Conservation (phyloP, 352 stramenopile species). For the Pythium plurisporium region DNA sequence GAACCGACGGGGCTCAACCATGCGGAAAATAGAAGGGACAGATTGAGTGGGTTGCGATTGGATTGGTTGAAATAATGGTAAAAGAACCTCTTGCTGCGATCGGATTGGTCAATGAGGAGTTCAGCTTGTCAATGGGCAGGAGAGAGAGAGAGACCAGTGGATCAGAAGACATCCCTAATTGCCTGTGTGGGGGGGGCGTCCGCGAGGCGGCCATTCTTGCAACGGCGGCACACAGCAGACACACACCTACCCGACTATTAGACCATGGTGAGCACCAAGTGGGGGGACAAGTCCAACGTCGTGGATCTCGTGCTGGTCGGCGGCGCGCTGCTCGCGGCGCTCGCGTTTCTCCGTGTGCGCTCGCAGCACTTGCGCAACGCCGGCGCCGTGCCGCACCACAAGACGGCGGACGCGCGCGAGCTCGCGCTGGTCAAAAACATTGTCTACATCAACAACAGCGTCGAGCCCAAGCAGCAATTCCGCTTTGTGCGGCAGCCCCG, state of each 20-base stretch:
- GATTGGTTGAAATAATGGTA: constrained; percentile 8
- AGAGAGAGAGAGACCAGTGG: background rate
- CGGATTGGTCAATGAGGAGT: constrained; percentile 21
- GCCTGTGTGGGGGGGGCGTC: background rate
- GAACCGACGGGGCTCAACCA: no score
- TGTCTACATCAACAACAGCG: constrained; percentile 79
- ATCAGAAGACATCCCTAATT: no score
- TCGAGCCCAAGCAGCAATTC: constrained; percentile 39
- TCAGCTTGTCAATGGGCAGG: constrained; percentile 5
- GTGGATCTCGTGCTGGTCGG: constrained; percentile 47
- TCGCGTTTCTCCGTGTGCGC: constrained; percentile 39
- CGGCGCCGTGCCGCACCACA: constrained; percentile 36
- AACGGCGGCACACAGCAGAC: constrained; percentile 3
- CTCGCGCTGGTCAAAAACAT: constrained; percentile 81
- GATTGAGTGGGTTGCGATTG: no score
- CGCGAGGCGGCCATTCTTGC: constrained; percentile 13
- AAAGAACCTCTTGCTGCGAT: constrained; percentile 10
- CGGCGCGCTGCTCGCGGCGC: constrained; percentile 41
- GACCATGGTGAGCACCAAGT: constrained; percentile 38
- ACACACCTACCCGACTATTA: no score
- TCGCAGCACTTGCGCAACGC: constrained; percentile 35
- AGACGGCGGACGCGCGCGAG: constrained; percentile 53
- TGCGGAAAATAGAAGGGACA: no score
- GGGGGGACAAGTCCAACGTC: constrained; percentile 14
- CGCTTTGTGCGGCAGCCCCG: constrained; percentile 31